Percentiles rank a stretch among this genome's conserved stretches.
Conservation (phyloP, 2,329 filamentous ascomycete genomes). For the Alternaria postmessia region DNA sequence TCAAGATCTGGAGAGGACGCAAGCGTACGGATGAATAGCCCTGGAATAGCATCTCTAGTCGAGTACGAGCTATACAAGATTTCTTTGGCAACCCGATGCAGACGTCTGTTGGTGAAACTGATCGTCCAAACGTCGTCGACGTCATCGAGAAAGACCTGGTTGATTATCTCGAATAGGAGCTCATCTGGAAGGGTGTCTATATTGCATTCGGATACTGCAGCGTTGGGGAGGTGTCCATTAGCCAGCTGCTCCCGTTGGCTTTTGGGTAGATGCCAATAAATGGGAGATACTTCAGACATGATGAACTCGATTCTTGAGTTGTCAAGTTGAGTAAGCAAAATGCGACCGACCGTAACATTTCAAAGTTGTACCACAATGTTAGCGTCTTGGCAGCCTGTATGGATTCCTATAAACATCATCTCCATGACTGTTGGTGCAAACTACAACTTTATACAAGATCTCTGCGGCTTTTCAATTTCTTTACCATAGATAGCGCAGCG, state of each 20-base stretch:
- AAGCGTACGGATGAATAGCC: conserved; percentile 13
- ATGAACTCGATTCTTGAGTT: neutral
- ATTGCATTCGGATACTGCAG: neutral
- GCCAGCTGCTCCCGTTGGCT: neutral
- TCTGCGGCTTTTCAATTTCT: no score
- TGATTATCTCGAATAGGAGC: conserved; percentile 10
- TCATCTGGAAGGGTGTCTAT: conserved; percentile 14
- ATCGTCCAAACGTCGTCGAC: neutral
- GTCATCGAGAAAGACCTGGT: neutral
- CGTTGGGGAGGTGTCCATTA: neutral
- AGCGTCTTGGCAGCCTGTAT: neutral
- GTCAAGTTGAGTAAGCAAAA: neutral
- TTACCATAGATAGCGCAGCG: neutral
- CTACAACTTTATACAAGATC: no score
- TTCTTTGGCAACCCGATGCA: conserved; percentile 7
- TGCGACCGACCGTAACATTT: neutral
- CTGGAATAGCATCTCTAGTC: neutral
- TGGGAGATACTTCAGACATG: no score
- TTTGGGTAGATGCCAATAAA: neutral
- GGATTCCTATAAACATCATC: no score
- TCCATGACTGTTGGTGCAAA: no score
- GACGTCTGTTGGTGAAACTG: conserved; percentile 8
- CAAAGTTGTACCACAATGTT: accelerated
- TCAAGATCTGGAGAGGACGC: conserved; percentile 1
- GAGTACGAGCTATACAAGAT: conserved; percentile 2